These are phyloP conservation scores for Halteria grandinella DNA, from an alignment of 73 alveolate genomes.

Conservation along the genomic window DNA sequence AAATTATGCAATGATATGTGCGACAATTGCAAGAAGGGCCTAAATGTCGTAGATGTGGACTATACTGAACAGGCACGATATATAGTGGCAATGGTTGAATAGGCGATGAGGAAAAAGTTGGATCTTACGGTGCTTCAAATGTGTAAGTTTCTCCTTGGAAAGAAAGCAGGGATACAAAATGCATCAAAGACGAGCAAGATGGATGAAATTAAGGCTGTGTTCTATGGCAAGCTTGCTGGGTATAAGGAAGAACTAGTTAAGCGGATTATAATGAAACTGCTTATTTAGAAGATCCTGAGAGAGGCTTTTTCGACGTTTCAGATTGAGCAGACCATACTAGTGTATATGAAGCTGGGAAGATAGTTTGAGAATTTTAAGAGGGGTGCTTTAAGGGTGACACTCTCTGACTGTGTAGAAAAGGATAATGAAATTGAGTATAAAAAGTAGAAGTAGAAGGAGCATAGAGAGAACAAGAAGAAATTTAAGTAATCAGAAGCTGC, in stretches of 20 bases:
- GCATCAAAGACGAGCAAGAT: constrained; percentile 11
- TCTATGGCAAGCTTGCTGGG: constrained; percentile 23
- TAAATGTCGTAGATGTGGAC: constrained; percentile 34
- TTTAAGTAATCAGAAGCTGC: too few species aligned
- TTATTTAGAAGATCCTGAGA: constrained; percentile 37
- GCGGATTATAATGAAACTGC: constrained; percentile 29
- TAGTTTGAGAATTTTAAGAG: constrained; percentile 27
- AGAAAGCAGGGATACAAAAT: constrained; percentile 22
- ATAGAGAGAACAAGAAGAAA: constrained; percentile 26
- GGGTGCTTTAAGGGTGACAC: constrained; percentile 11
- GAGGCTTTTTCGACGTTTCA: constrained; percentile 23
- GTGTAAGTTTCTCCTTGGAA: constrained; percentile 42
- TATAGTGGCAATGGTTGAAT: constrained; percentile 34
- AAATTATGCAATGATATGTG: constrained; percentile 71
- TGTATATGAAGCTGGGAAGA: constrained; percentile 40
- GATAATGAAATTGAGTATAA: constrained; percentile 19
- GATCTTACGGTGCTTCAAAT: constrained; percentile 30
- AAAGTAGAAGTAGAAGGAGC: constrained; percentile 25
- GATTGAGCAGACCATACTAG: constrained; percentile 33
- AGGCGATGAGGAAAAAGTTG: constrained; percentile 31
- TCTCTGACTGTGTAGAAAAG: constrained; percentile 35
- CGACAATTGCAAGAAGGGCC: constrained; percentile 63
- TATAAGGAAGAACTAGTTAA: constrained; percentile 30
- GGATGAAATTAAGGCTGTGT: constrained; percentile 30
- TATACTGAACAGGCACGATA: constrained; percentile 35